Evolutionary conservation across 179 eudicot genomes (phyloP).

Genomic region (Spergularia azorica): DNA sequence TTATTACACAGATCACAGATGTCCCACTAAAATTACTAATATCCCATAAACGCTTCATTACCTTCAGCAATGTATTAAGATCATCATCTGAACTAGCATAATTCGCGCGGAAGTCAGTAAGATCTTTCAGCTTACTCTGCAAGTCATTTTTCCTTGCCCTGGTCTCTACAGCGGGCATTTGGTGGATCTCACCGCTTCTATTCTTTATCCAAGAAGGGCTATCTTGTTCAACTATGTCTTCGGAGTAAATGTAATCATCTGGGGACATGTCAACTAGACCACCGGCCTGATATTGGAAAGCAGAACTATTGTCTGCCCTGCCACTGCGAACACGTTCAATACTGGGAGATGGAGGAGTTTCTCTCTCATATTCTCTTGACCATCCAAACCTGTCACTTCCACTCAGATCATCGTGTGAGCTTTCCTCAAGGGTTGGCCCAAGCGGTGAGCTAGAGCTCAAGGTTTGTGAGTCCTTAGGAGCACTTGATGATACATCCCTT

Average conservation of each 20-base stretch:
- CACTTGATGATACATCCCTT: slow-evolving; percentile 60
- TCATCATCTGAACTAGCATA: slow-evolving; percentile 59
- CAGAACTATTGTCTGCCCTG: slow-evolving; percentile 36
- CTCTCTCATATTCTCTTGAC: slow-evolving; percentile 58
- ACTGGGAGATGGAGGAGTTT: slow-evolving; percentile 41
- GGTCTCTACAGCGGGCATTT: slow-evolving; percentile 42
- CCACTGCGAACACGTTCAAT: slow-evolving; percentile 56
- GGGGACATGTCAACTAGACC: slow-evolving; percentile 30
- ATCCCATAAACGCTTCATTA: slow-evolving; percentile 18
- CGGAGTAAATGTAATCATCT: slow-evolving; percentile 56
- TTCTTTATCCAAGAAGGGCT: slow-evolving; percentile 53
- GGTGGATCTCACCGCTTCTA: slow-evolving; percentile 43
- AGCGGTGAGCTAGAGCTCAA: slow-evolving; percentile 42
- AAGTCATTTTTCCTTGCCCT: slow-evolving; percentile 31
- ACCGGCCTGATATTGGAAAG: slow-evolving; percentile 35
- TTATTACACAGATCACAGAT: background rate
- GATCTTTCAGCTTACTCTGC: slow-evolving; percentile 32
- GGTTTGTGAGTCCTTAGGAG: slow-evolving; percentile 57
- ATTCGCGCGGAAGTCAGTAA: slow-evolving; percentile 30
- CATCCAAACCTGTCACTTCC: slow-evolving; percentile 63
- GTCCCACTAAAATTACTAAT: background rate
- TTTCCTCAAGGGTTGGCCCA: slow-evolving; percentile 51
- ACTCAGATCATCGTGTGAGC: slow-evolving; percentile 39
- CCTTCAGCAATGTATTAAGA: slow-evolving; percentile 73
- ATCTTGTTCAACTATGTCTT: slow-evolving; percentile 67